Base-by-base conservation (phyloP, 2,329 filamentous ascomycete genomes). In the Fusarium miscanthi region DNA sequence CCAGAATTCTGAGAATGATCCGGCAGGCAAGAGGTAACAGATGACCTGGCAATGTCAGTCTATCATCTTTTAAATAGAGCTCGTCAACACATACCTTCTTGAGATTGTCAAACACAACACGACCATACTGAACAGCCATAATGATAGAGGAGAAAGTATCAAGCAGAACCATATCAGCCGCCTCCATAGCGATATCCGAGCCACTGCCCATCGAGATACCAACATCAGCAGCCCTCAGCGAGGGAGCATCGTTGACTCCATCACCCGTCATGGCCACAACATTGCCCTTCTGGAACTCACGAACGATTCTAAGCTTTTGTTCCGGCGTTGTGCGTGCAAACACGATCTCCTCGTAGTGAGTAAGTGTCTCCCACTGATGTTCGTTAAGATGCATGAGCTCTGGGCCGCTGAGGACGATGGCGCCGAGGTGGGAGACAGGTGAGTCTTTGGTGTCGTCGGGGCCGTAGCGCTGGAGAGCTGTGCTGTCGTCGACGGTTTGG, bases 231-330 rank as follows among this genome's bases (percentile, higher is more conserved):
- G 91, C 90, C 4, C 92, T 90, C 8, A 97, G 87, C 4, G 94
- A 94, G 0, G 94, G 93, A 0, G 93, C 92, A 77, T 97, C 94
- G 76, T 97, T 97, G 74, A 95, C 93, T 23, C 94, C 94, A 74
- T 97, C 94, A 41, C 94, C 94, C 4, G 95, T 93, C 89, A 97
- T 96, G 42, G 91, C 94, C 2, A 97, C 89, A 4, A 93, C 91
- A 80, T 73, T 92, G 77, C 87, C 85, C 13, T 88, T 84, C 77
- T 93, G 92, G 68, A 94, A 91, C 78, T 93, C 92, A 35, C 88
- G 88, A n/a, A 95, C 92, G 68, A 94, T 94, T 38, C 91, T 89
- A 11, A 94, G 87, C 78, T 95, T 95, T 78, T 94, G 92, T 76
- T 94, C 92, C 0, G 92, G 92, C 0, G 92, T 94, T 0, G 92